These are phyloP conservation scores for Aspergillus asperescens DNA, from an alignment of 495 filamentous ascomycete genomes.

Conservation along the genomic window DNA sequence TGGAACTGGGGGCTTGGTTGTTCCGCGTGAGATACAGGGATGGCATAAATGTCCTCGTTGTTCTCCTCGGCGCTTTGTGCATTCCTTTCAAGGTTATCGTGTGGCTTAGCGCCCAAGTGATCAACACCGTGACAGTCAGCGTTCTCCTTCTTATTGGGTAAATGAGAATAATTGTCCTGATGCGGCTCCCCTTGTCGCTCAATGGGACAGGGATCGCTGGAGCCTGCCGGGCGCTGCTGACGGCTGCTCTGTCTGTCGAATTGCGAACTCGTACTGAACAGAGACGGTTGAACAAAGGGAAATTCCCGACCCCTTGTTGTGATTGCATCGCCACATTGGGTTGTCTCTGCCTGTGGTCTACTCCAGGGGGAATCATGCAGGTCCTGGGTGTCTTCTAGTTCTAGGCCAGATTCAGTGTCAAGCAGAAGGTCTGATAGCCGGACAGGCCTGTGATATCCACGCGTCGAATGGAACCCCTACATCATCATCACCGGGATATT, in stretches of 20 bases:
- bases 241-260: background rate
- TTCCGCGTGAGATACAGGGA: background rate
- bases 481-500: slow-evolving; percentile 35
- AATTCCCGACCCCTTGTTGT: slow-evolving; percentile 4
- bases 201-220: slow-evolving; percentile 6
- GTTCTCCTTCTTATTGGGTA: slow-evolving; percentile 1
- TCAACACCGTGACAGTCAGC: slow-evolving; percentile 7
- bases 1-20: slow-evolving; percentile 1
- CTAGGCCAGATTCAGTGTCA: slow-evolving; percentile 12
- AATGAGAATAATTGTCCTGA: slow-evolving; percentile 1
- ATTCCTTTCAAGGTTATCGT: background rate
- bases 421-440: slow-evolving; percentile 17
- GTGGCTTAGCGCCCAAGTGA: slow-evolving; percentile 9
- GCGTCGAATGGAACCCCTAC: slow-evolving; percentile 41
- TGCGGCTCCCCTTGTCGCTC: slow-evolving; percentile 7
- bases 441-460: slow-evolving; percentile 18
- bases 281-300: slow-evolving; percentile 4
- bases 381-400: slow-evolving; percentile 7
- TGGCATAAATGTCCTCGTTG: background rate
- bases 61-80: background rate
- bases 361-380: slow-evolving; percentile 5
- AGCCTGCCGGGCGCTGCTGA: slow-evolving; percentile 3
- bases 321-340: background rate
- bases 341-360: slow-evolving; percentile 3
- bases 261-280: background rate